A percentile compares a stretch with the other conserved stretches of the same genome.
Conservation (phyloP, 805 yeast genomes). For the Ogataea philodendri region DNA sequence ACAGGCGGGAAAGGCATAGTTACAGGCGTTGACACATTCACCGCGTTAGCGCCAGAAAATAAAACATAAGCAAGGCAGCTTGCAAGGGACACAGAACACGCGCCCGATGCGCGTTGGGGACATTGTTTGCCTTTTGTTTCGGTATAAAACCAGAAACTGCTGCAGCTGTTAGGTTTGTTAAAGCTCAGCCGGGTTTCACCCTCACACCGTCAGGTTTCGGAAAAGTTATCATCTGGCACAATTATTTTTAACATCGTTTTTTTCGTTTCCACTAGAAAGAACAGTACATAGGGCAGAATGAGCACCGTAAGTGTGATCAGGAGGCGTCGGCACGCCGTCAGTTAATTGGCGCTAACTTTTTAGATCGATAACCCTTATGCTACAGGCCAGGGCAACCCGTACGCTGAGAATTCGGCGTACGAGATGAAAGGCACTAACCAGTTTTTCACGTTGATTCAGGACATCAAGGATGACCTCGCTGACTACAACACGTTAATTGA, state of each 20-base stretch:
- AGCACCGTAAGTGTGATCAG: constrained; percentile 15
- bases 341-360: constrained; percentile 8
- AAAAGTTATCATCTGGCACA: constrained; percentile 6
- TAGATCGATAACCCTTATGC: constrained; percentile 29
- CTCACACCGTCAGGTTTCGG: constrained; percentile 11
- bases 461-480: constrained; percentile 64
- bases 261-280: constrained; percentile 5
- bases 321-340: constrained; percentile 6
- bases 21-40: too few species aligned
- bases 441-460: constrained; percentile 68
- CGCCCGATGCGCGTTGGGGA: too few species aligned
- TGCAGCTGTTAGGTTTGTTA: too few species aligned
- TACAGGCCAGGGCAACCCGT: constrained; percentile 22
- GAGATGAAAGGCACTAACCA: constrained; percentile 34
- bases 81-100: too few species aligned
- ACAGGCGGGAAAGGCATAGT: too few species aligned
- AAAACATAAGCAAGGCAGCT: too few species aligned
- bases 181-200: constrained; percentile 5
- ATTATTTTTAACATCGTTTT: constrained; percentile 9
- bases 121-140: too few species aligned
- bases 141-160: too few species aligned
- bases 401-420: constrained; percentile 18
- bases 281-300: constrained; percentile 10
- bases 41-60: too few species aligned
- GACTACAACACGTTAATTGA: constrained; percentile 69